Percentiles rank a stretch among this genome's conserved stretches.
These are phyloP conservation scores for Mariannaea sp. DNA, from an alignment of 2,329 filamentous ascomycete genomes.

Conservation along the genomic window DNA sequence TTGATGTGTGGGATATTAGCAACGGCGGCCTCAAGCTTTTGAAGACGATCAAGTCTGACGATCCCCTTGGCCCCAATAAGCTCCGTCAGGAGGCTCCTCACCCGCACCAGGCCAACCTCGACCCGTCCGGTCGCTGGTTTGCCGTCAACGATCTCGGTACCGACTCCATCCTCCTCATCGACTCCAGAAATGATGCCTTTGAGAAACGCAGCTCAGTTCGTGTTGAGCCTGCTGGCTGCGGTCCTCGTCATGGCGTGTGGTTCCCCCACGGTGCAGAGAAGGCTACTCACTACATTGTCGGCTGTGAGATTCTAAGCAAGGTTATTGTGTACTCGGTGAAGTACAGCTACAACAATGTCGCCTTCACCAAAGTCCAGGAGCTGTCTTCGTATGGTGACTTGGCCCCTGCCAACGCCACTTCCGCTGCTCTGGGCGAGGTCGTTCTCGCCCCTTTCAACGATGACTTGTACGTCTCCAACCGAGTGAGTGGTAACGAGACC, in stretches of 20 bases:
- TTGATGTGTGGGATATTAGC: conserved; percentile 54
- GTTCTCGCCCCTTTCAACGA: conserved; percentile 47
- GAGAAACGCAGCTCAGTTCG: conserved; percentile 42
- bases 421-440: conserved; percentile 53
- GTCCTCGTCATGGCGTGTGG: conserved; percentile 58
- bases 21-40: conserved; percentile 44
- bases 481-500: conserved; percentile 49
- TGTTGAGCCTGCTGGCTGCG: conserved; percentile 47
- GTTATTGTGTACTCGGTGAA: conserved; percentile 49
- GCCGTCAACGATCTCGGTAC: conserved; percentile 55
- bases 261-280: conserved; percentile 41
- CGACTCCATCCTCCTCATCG: conserved; percentile 53
- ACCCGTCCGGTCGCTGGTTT: conserved; percentile 56
- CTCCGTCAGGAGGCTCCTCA: conserved; percentile 44
- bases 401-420: conserved; percentile 43
- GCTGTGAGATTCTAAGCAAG: conserved; percentile 53
- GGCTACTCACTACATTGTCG: conserved; percentile 53
- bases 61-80: conserved; percentile 41
- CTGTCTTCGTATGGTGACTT: conserved; percentile 49
- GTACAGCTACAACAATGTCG: conserved; percentile 45
- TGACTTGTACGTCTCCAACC: conserved; percentile 58
- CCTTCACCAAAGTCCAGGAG: conserved; percentile 44
- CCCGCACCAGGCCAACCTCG: conserved; percentile 55
- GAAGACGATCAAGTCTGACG: conserved; percentile 45
- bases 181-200: conserved; percentile 49